Evolutionary conservation across 306 rosid species (phyloP).

Genomic region (Vigna unguiculata): DNA sequence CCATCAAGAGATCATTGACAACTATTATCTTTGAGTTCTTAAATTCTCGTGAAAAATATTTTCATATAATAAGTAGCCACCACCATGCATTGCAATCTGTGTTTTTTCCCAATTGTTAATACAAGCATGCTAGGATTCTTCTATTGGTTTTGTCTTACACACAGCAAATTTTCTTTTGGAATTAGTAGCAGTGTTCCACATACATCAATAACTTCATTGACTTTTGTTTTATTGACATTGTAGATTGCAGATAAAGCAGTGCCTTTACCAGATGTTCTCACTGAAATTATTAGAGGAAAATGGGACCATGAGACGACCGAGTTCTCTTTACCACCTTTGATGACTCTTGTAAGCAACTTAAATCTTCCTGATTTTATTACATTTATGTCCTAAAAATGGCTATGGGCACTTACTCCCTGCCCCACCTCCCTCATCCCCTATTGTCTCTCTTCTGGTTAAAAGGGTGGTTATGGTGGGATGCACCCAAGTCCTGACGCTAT

Average conservation of each 20-base stretch:
- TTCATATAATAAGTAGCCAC: slow-evolving; percentile 20
- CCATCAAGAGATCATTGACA: neutral
- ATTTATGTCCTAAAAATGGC: slow-evolving; percentile 25
- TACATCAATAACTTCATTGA: slow-evolving; percentile 30
- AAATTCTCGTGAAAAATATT: slow-evolving; percentile 21
- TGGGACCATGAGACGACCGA: slow-evolving; percentile 91
- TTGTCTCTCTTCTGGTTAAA: slow-evolving; percentile 14
- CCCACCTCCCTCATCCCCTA: neutral
- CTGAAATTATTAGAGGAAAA: slow-evolving; percentile 68
- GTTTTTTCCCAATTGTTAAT: slow-evolving; percentile 19
- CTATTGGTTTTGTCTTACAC: slow-evolving; percentile 27
- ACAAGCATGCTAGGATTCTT: slow-evolving; percentile 30
- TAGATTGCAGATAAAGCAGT: slow-evolving; percentile 64
- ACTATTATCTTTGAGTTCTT: slow-evolving; percentile 18
- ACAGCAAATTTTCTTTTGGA: neutral
- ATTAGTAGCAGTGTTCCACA: slow-evolving; percentile 35
- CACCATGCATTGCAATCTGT: slow-evolving; percentile 15
- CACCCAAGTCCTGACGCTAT: neutral
- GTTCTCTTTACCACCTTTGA: slow-evolving; percentile 93
- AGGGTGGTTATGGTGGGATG: slow-evolving; percentile 3
- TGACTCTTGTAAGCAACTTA: slow-evolving; percentile 84
- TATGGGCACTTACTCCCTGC: slow-evolving; percentile 8
- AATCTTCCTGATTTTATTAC: slow-evolving; percentile 27
- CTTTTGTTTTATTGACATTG: slow-evolving; percentile 39
- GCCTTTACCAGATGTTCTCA: slow-evolving; percentile 67